Conservation (phyloP, 2,329 filamentous ascomycete species). For the Remersonia thermophila region DNA sequence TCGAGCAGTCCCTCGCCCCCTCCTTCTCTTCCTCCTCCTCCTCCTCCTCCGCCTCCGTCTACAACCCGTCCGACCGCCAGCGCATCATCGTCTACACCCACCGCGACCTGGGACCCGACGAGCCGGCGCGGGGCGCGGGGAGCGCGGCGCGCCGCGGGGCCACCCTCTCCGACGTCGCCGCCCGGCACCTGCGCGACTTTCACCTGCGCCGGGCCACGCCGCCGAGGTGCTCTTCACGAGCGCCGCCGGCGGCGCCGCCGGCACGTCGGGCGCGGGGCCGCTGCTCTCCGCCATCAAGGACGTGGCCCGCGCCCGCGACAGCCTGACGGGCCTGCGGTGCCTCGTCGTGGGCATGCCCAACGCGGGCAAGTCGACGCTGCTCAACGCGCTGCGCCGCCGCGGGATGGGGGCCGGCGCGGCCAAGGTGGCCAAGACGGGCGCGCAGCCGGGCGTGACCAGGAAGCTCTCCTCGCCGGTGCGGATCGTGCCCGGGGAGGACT, state of each 20-base stretch:
- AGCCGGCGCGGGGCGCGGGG: neutral
- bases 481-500: constrained; percentile 39
- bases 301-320: constrained; percentile 37
- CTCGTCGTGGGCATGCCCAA: constrained; percentile 97
- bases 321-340: constrained; percentile 69
- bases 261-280: constrained; percentile 4
- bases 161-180: constrained; percentile 1
- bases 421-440: constrained; percentile 72
- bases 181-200: constrained; percentile 3
- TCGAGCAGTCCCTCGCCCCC: constrained; percentile 66
- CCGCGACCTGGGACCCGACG: constrained; percentile 51
- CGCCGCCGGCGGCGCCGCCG: constrained; percentile 20
- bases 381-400: constrained; percentile 67
- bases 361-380: constrained; percentile 87
- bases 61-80: constrained; percentile 51
- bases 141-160: neutral
- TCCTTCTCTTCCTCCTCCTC: constrained; percentile 29
- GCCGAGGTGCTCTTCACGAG: constrained; percentile 22
- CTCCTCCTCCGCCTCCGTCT: constrained; percentile 40
- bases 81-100: constrained; percentile 88
- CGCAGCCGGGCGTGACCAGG: constrained; percentile 79
- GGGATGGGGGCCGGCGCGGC: constrained; percentile 37
- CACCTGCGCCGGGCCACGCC: constrained; percentile 13
- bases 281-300: constrained; percentile 38
- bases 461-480: constrained; percentile 76